Percentiles rank a stretch among this genome's conserved stretches.
Conservation (phyloP, 495 filamentous ascomycete genomes). For the Gamarada debralockiae region DNA sequence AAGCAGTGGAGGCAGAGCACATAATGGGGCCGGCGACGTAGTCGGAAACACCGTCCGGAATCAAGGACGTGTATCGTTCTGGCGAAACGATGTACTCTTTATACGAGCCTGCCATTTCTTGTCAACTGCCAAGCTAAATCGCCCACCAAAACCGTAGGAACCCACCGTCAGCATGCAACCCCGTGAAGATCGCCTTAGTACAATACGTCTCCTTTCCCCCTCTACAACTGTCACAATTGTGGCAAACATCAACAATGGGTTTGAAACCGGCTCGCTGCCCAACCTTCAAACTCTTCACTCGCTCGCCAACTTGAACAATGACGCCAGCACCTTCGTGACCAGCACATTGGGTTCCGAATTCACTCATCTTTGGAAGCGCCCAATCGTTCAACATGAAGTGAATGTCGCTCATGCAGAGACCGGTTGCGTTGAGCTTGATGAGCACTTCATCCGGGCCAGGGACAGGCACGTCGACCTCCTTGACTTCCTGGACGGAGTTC, state of each 20-base stretch:
- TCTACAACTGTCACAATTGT: conserved; percentile 43
- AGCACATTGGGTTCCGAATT: conserved; percentile 42
- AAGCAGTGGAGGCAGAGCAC: conserved; percentile 39
- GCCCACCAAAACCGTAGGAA: background rate
- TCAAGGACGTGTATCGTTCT: conserved; percentile 36
- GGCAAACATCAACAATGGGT: conserved; percentile 47
- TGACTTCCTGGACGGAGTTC: conserved; percentile 25
- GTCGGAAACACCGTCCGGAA: conserved; percentile 40
- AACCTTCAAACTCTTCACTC: conserved; percentile 47
- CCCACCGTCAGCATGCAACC: conserved; percentile 33
- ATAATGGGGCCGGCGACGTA: conserved; percentile 42
- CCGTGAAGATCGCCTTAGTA: conserved; percentile 29
- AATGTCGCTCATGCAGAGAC: conserved; percentile 46
- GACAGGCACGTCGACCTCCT: conserved; percentile 48
- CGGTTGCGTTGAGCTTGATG: conserved; percentile 43
- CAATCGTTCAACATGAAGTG: conserved; percentile 45
- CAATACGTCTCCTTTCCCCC: conserved; percentile 42
- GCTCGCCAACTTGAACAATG: conserved; percentile 46
- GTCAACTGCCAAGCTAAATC: conserved; percentile 27
- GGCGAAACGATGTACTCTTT: conserved; percentile 37
- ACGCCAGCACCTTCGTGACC: conserved; percentile 57
- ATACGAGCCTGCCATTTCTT: conserved; percentile 27
- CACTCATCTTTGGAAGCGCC: conserved; percentile 42
- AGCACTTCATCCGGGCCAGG: conserved; percentile 46
- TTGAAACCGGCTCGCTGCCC: conserved; percentile 52